Base-by-base conservation (phyloP, 352 stramenopile genomes). In the Globisporangium acanthophoron region DNA sequence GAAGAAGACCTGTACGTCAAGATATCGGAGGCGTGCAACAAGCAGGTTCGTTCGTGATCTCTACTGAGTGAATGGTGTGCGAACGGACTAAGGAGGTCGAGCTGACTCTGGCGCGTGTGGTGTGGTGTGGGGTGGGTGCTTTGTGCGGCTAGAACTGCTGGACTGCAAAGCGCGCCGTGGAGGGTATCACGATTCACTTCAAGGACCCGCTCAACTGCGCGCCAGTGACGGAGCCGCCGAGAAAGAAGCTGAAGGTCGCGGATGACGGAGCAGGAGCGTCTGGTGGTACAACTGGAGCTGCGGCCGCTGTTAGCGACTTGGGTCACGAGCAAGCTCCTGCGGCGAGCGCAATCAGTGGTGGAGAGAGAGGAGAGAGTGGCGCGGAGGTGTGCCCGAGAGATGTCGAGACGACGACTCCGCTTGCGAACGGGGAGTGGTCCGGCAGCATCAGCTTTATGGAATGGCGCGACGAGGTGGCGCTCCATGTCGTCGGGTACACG, bases 371-470 rank as follows among this genome's bases (percentile, higher is more conserved):
- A 1, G 71, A 73, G 12, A 51, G 58, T 2, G 41, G 58, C 5
- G 64, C 65, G 15, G 50, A 62, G 21, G 54, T 58, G 12, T 56
- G 60, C 12, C 65, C 64, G 7, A 56, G 60, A 29, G 64, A 85
- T 21, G 8, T 65, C 3, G 74, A 85, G 31, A 57, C 67, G 27
- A 57, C 78, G 3, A 84, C 67, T 8, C 69, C 78, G 0, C 63
- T 92, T 1, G 52, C 72, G n/a, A 75, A 80, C 44, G 78, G 80
- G 1, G 78, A 92, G 50, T 95, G 83, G 85, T 64, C 73, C 0
- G 83, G 81, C 24, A 92, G 78, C 56, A 76, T 95, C 52, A 92
- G 83, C 50, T 95, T 93, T 46, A 89, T 92, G 48, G 85, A 95
- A 65, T 95, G 85, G 83, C 77, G 80, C 31, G 69, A 67, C n/a